Conservation (phyloP, 495 filamentous ascomycete species). For the Thozetella sp. region DNA sequence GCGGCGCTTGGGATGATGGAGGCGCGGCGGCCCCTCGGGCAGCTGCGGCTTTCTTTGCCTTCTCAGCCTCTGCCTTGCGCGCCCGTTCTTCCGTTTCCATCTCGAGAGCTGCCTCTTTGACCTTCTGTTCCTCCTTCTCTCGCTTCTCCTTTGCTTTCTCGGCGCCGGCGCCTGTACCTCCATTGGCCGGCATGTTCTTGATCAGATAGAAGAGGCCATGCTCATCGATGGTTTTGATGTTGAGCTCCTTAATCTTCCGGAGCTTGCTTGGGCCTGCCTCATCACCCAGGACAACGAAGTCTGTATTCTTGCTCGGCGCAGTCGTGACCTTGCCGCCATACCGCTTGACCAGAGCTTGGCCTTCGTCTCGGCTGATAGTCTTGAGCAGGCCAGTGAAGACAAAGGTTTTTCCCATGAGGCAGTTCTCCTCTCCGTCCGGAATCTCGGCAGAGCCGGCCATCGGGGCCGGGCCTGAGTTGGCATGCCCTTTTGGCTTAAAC, state of each 20-base stretch:
- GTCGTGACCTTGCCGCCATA: conserved; percentile 89
- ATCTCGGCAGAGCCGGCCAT: conserved; percentile 68
- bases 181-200: conserved; percentile 77
- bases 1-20: conserved; percentile 35
- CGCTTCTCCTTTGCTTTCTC: conserved; percentile 80
- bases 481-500: conserved; percentile 54
- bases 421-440: conserved; percentile 84
- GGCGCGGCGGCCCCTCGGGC: conserved; percentile 36
- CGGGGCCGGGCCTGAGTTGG: conserved; percentile 61
- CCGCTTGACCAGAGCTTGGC: conserved; percentile 82
- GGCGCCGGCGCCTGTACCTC: conserved; percentile 85
- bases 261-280: conserved; percentile 96
- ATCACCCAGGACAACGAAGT: conserved; percentile 85
- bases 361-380: conserved; percentile 81
- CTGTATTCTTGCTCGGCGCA: conserved; percentile 90
- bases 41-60: conserved; percentile 43
- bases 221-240: conserved; percentile 90
- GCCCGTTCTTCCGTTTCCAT: conserved; percentile 72
- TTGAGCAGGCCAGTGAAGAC: conserved; percentile 94
- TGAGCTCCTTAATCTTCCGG: conserved; percentile 74
- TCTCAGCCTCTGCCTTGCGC: conserved; percentile 49
- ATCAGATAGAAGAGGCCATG: conserved; percentile 91
- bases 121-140: conserved; percentile 77
- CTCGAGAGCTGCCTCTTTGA: conserved; percentile 73
- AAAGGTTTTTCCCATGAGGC: conserved; percentile 88